A percentile compares a stretch with the other conserved stretches of the same genome.
These are phyloP conservation scores for Phytophthora kernoviae DNA, from an alignment of 352 stramenopile genomes.

Conservation along the genomic window DNA sequence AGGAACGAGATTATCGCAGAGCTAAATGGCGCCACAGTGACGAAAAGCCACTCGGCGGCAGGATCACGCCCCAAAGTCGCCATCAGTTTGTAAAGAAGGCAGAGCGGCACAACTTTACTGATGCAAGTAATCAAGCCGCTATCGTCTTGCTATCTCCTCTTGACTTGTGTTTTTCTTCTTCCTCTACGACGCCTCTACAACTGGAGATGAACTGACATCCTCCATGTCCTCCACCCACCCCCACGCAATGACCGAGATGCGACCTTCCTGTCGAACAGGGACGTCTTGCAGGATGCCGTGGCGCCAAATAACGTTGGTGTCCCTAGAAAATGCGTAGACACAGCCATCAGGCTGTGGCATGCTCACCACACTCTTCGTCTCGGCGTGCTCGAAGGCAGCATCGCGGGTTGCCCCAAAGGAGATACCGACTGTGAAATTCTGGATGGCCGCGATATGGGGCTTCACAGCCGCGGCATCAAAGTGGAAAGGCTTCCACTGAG, in stretches of 20 bases:
- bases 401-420: slow-evolving; percentile 92
- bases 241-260: slow-evolving; percentile 95
- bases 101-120: too few relatives aligned
- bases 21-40: slow-evolving; percentile 47
- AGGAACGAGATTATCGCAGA: slow-evolving; percentile 47
- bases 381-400: slow-evolving; percentile 90
- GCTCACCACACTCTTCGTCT: slow-evolving; percentile 87
- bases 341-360: slow-evolving; percentile 94
- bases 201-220: slow-evolving; percentile 26
- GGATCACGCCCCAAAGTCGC: slow-evolving; percentile 24
- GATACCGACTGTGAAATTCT: slow-evolving; percentile 96
- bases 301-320: slow-evolving; percentile 94
- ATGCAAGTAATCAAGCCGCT: too few relatives aligned
- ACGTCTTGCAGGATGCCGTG: slow-evolving; percentile 91
- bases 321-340: slow-evolving; percentile 92
- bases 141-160: neutral
- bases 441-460: slow-evolving; percentile 87
- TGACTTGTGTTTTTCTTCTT: too few relatives aligned
- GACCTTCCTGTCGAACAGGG: slow-evolving; percentile 86
- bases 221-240: slow-evolving; percentile 83
- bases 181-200: slow-evolving; percentile 14
- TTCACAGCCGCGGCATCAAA: slow-evolving; percentile 95
- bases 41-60: slow-evolving; percentile 16
- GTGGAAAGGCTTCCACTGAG: slow-evolving; percentile 95
- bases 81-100: slow-evolving; percentile 26